These are phyloP conservation scores for Tricholoma hemisulphureum DNA, from an alignment of 768 basidiomycete genomes.

Conservation along the genomic window DNA sequence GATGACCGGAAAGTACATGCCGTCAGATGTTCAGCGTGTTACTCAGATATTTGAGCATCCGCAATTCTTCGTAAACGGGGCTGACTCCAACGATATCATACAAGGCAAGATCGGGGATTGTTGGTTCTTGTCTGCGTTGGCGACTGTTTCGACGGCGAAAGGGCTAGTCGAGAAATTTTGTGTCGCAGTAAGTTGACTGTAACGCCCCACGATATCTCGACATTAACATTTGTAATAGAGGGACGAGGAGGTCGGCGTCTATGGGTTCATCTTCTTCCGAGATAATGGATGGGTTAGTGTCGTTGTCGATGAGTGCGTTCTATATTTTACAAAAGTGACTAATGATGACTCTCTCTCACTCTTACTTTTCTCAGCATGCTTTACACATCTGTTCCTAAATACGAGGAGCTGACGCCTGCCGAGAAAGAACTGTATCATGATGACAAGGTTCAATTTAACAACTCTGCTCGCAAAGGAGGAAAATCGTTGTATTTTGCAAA, in stretches of 20 bases:
- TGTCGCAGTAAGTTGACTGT: constrained; percentile 32
- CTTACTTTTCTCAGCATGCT: constrained; percentile 36
- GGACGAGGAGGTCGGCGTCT: constrained; percentile 53
- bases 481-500: constrained; percentile 52
- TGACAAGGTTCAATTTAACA: constrained; percentile 47
- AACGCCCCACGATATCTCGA: neutral
- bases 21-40: constrained; percentile 43
- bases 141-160: constrained; percentile 46
- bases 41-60: constrained; percentile 54
- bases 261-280: constrained; percentile 58
- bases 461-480: constrained; percentile 45
- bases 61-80: constrained; percentile 47
- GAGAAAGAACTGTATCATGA: constrained; percentile 50
- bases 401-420: constrained; percentile 40
- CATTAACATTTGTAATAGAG: constrained; percentile 25
- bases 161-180: constrained; percentile 53
- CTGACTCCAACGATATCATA: constrained; percentile 46
- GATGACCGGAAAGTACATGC: constrained; percentile 22
- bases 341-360: no score
- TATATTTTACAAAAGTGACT: neutral
- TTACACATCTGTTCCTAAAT: constrained; percentile 49
- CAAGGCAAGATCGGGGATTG: constrained; percentile 56
- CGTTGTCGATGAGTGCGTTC: constrained; percentile 53
- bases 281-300: constrained; percentile 53
- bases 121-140: constrained; percentile 54